phyloP scores from a whole-genome alignment of 305 asterid genomes.

The Nicotiana rustica region DNA sequence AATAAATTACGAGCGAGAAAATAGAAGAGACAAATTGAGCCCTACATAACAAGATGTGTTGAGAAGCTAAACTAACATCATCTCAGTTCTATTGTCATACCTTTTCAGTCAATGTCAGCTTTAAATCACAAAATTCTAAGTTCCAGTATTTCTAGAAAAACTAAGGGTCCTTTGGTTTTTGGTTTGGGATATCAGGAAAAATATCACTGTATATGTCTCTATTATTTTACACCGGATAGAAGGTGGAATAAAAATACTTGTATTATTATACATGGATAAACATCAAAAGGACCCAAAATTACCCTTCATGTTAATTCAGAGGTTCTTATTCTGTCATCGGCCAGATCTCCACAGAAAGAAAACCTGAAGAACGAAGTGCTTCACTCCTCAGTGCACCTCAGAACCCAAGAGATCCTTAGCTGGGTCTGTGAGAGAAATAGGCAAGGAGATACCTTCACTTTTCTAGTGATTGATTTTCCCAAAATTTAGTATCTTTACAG shows the following conservation, averaged over 20 bases:
- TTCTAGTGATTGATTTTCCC: background rate
- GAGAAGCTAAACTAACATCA: too few relatives aligned
- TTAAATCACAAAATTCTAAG: too few relatives aligned
- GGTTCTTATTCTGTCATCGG: background rate
- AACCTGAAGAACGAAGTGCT: conserved; percentile 19
- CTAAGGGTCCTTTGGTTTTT: too few relatives aligned
- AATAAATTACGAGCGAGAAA: too few relatives aligned
- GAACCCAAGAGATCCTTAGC: background rate
- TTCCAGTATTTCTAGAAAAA: too few relatives aligned
- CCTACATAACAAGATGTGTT: too few relatives aligned
- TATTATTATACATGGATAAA: background rate
- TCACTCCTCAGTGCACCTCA: background rate
- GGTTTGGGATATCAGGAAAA: too few relatives aligned
- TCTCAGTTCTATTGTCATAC: too few relatives aligned
- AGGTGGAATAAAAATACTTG: background rate
- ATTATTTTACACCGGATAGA: background rate
- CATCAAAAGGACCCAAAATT: background rate
- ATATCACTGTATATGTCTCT: background rate
- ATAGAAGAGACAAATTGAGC: too few relatives aligned
- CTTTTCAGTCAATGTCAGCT: too few relatives aligned
- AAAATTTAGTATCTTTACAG: background rate
- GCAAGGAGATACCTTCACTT: background rate
- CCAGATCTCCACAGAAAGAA: background rate
- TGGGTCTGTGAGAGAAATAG: background rate
- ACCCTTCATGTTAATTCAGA: conserved; percentile 1